phyloP scores from a whole-genome alignment of 192 early-diverging fungal genomes.

The Allomyces macrogynus region DNA sequence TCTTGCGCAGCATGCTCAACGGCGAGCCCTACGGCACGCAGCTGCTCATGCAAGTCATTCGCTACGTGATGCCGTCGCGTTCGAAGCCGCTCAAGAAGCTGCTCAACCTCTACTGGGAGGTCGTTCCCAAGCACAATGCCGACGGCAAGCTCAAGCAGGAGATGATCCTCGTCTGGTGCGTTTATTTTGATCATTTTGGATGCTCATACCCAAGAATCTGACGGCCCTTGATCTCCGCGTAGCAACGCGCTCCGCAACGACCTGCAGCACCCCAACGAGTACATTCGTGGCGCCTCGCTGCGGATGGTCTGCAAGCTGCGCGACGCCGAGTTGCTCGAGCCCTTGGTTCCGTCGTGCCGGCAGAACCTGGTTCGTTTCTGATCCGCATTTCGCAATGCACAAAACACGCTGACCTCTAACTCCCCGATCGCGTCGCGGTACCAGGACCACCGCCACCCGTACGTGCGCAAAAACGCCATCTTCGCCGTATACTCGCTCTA shows the following conservation, averaged over 20 bases:
- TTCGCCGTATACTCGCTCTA: slow-evolving; percentile 77
- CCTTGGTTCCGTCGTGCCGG: slow-evolving; percentile 70
- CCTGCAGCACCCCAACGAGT: slow-evolving; percentile 96
- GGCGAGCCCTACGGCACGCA: slow-evolving; percentile 65
- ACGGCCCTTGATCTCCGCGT: neutral
- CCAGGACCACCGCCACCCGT: slow-evolving; percentile 85
- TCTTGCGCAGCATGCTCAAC: slow-evolving; percentile 74
- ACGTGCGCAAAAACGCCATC: slow-evolving; percentile 95
- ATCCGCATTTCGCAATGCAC: too few species aligned
- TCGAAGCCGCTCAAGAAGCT: slow-evolving; percentile 96
- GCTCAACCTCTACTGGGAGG: slow-evolving; percentile 90
- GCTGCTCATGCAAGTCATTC: slow-evolving; percentile 94
- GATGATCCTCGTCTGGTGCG: slow-evolving; percentile 83
- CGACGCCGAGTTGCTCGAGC: slow-evolving; percentile 87
- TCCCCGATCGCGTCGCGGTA: neutral
- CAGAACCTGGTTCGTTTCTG: slow-evolving; percentile 45
- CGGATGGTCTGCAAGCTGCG: slow-evolving; percentile 87
- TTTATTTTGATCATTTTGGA: too few species aligned
- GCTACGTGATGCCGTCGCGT: slow-evolving; percentile 86
- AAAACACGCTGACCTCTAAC: too few species aligned
- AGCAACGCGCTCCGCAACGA: slow-evolving; percentile 88
- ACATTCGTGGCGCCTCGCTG: slow-evolving; percentile 79
- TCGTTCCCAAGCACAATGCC: slow-evolving; percentile 75
- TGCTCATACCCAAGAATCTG: neutral
- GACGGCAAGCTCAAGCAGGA: slow-evolving; percentile 87